A percentile compares a stretch with the other conserved stretches of the same genome.
phyloP scores from a whole-genome alignment of 495 filamentous ascomycete species.

The Podospora pseudoanserina region DNA sequence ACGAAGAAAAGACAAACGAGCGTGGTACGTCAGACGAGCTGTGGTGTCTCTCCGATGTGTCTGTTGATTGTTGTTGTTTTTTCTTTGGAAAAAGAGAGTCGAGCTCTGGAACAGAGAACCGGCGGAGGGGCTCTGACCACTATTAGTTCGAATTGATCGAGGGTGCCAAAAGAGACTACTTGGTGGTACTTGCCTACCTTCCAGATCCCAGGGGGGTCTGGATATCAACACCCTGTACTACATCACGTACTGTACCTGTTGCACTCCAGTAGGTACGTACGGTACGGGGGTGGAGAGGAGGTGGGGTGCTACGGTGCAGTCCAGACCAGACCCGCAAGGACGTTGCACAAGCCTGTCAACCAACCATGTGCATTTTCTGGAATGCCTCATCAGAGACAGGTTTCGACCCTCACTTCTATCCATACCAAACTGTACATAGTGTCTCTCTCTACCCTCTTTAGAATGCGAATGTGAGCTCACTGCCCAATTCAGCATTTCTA shows the following conservation, averaged over 20 bases:
- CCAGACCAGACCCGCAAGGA: conserved; percentile 1
- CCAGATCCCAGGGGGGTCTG: too few species aligned
- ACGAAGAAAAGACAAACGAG: conserved; percentile 16
- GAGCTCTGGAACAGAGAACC: conserved; percentile 9
- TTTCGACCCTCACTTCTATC: too few species aligned
- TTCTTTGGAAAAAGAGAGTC: conserved; percentile 6
- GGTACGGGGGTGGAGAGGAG: not conserved
- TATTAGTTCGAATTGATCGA: conserved; percentile 9
- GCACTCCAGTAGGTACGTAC: not conserved
- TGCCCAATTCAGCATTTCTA: not conserved
- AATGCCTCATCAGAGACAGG: not conserved
- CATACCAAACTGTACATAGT: too few species aligned
- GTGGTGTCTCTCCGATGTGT: not conserved
- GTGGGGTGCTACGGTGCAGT: not conserved
- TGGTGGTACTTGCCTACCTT: not conserved
- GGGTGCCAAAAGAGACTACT: not conserved
- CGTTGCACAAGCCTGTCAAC: conserved; percentile 9
- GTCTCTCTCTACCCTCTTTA: not conserved
- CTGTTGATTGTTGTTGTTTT: conserved; percentile 5
- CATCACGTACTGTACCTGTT: not conserved
- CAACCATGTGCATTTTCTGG: conserved; percentile 12
- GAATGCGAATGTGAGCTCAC: not conserved
- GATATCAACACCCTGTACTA: too few species aligned
- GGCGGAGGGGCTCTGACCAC: conserved; percentile 8
- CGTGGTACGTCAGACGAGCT: conserved; percentile 19